Base-by-base conservation (phyloP, 2,329 filamentous ascomycete genomes). In the Thermomyces lanuginosus region DNA sequence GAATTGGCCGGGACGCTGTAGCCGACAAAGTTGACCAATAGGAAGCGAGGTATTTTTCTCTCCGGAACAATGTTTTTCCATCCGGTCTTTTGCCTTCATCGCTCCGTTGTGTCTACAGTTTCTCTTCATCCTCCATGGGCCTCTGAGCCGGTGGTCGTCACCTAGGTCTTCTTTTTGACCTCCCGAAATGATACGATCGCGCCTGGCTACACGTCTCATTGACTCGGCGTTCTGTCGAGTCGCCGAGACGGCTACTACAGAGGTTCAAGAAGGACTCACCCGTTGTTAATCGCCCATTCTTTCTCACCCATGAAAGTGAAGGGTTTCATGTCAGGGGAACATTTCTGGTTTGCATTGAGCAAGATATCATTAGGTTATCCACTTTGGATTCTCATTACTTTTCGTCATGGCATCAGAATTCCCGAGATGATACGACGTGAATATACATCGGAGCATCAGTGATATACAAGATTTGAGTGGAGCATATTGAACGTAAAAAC, bases 281-380 rank as follows among this genome's bases (percentile, higher is more conserved):
- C 54, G 55, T 59, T 53, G 56, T 60, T 60, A 60, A 60, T 60
- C 56, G 56, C 56, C 51, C 56, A 51, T 49, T 55, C 46, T 46
- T 45, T 45, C 55, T 55, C 55, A 32, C 44, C 55, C 35, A 58
- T 57, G 56, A 53, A 45, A 46, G 42, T 38, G 43, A 46, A 38
- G 54, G 56, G 56, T 60, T 60, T 59, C 56, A 59, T 59, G 56
- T 58, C 55, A 59, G 56, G 56, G 56, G 51, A 48, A 33, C 31
- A 33, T 33, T 20, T 20, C 8, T 20, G 8, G 18, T 7, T 7
- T 8, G 10, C 8, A 7, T 20, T 10, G 8, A 20, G 18, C 18
- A 8, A 8, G 7, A 20, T 20, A 8, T 20, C 10, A 7, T 20
- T 10, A 7, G 7, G 18, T 7, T 20, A 20, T 20, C 7, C 18